phyloP scores from a whole-genome alignment of 148 eudicot genomes.

The Camellia sinensis region DNA sequence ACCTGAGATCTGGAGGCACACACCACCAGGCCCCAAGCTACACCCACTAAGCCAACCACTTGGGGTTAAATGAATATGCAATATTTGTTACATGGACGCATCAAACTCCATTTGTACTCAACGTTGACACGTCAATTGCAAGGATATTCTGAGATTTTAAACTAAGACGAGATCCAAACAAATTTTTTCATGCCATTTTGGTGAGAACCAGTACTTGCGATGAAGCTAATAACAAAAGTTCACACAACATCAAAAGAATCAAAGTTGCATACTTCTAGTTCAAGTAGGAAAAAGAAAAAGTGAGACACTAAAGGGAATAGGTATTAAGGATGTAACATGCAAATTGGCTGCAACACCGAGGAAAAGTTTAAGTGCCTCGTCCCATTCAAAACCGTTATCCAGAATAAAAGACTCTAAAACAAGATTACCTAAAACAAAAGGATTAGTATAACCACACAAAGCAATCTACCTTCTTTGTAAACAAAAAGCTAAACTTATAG shows the following conservation, averaged over 20 bases:
- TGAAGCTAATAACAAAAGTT: background rate
- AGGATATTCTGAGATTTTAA: slow-evolving; percentile 2
- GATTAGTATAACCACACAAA: too few relatives aligned
- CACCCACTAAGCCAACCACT: too few relatives aligned
- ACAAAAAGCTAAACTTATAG: too few relatives aligned
- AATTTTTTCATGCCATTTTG: slow-evolving; percentile 3
- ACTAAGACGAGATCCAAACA: background rate
- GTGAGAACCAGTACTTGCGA: background rate
- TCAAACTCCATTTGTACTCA: slow-evolving; percentile 1
- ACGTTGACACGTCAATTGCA: background rate
- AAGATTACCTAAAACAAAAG: too few relatives aligned
- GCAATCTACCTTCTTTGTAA: too few relatives aligned
- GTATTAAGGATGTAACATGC: background rate
- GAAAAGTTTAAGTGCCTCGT: too few relatives aligned
- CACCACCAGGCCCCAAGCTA: too few relatives aligned
- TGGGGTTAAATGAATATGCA: background rate
- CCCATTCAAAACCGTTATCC: too few relatives aligned
- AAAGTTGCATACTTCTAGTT: background rate
- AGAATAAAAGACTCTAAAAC: too few relatives aligned
- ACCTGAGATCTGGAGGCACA: too few relatives aligned
- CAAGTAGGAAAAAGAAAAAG: background rate
- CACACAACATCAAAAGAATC: background rate
- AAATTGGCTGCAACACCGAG: too few relatives aligned
- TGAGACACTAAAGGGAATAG: background rate
- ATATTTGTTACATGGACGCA: background rate